These are phyloP conservation scores for Lyophyllum decastes DNA, from an alignment of 768 basidiomycete genomes.

Conservation along the genomic window DNA sequence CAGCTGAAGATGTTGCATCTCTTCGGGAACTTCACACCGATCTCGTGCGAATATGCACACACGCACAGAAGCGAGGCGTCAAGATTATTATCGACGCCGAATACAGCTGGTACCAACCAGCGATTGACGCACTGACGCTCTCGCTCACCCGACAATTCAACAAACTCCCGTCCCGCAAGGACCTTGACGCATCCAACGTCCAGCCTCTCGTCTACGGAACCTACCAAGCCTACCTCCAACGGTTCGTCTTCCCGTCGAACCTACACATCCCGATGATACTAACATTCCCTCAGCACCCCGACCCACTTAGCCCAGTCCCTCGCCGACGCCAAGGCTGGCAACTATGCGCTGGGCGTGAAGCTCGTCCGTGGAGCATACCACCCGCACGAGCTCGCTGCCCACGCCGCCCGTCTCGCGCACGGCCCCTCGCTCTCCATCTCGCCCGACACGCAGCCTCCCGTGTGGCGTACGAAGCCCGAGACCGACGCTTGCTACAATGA, in stretches of 20 bases:
- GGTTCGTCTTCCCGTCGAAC: constrained; percentile 41
- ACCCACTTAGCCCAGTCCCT: constrained; percentile 67
- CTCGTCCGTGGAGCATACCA: constrained; percentile 95
- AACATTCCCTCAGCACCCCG: constrained; percentile 52
- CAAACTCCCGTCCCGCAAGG: constrained; percentile 26
- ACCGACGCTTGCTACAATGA: constrained; percentile 77
- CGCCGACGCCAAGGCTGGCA: constrained; percentile 59
- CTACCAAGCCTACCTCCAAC: constrained; percentile 85
- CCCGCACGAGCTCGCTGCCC: constrained; percentile 64
- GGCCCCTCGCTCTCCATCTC: constrained; percentile 49
- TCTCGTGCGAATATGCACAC: constrained; percentile 62
- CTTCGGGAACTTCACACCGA: constrained; percentile 64
- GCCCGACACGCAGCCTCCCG: constrained; percentile 60
- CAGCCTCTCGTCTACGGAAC: constrained; percentile 83
- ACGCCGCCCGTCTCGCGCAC: constrained; percentile 24
- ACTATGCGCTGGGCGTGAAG: constrained; percentile 85
- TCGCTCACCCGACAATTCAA: constrained; percentile 82
- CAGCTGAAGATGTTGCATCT: constrained; percentile 55
- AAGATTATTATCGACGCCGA: constrained; percentile 85
- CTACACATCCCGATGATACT: neutral
- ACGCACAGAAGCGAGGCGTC: constrained; percentile 62
- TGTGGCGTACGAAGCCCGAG: constrained; percentile 66
- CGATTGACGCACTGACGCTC: constrained; percentile 78
- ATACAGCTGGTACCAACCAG: constrained; percentile 79
- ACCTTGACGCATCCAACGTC: constrained; percentile 13